phyloP scores from a whole-genome alignment of 805 yeast genomes.

The Candida mattraensis region DNA sequence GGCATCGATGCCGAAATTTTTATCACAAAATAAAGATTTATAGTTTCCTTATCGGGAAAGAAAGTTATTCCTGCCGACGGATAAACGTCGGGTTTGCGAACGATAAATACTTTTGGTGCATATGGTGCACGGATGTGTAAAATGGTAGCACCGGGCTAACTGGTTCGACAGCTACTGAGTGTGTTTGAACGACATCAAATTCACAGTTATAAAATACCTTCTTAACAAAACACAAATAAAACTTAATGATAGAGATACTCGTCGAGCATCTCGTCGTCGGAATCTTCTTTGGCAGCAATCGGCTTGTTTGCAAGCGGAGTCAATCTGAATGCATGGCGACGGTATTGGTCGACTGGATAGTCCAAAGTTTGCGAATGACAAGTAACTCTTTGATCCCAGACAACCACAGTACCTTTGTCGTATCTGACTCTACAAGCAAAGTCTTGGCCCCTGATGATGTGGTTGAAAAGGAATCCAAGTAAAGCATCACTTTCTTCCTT shows the following conservation, averaged over 20 bases:
- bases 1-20: no score
- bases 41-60: no score
- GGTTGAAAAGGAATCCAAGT: conserved; percentile 54
- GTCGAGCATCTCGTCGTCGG: conserved; percentile 33
- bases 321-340: conserved; percentile 72
- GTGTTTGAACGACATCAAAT: no score
- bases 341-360: conserved; percentile 60
- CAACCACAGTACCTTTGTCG: conserved; percentile 67
- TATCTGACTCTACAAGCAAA: conserved; percentile 68
- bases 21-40: no score
- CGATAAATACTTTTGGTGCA: no score
- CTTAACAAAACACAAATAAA: no score
- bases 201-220: no score
- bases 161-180: no score
- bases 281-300: conserved; percentile 32
- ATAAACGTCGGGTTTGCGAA: no score
- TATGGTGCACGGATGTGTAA: no score
- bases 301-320: conserved; percentile 77
- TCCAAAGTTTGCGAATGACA: conserved; percentile 69
- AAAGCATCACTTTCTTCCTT: conserved; percentile 67
- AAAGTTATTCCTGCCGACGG: no score
- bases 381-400: conserved; percentile 78
- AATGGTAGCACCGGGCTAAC: no score
- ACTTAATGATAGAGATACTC: conserved; percentile 13
- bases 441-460: conserved; percentile 52